Evolutionary conservation across 108 stramenopile genomes (phyloP).

Genomic region (Discostella pseudostelligera): DNA sequence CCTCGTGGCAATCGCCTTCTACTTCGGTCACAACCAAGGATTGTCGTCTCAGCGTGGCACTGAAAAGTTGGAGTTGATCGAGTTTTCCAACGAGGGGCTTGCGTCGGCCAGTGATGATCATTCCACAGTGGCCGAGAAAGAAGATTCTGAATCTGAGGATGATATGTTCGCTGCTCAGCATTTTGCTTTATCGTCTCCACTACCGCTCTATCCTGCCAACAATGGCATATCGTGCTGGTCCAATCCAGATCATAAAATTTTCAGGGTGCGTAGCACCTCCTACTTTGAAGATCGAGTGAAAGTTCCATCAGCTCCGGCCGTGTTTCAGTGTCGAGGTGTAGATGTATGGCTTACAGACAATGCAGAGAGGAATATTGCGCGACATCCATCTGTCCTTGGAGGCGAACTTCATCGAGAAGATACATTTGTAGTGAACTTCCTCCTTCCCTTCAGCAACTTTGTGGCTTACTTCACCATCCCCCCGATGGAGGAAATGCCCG

Average conservation of each 20-base stretch:
- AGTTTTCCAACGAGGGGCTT: constrained; percentile 9
- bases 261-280: constrained; percentile 74
- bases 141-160: constrained; percentile 42
- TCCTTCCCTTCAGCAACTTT: constrained; percentile 89
- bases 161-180: constrained; percentile 23
- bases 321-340: constrained; percentile 79
- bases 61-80: constrained; percentile 1
- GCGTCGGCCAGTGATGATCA: constrained; percentile 30
- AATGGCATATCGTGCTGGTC: constrained; percentile 81
- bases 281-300: constrained; percentile 85
- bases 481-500: constrained; percentile 64
- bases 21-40: constrained; percentile 35
- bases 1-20: constrained; percentile 32
- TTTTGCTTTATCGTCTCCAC: constrained; percentile 58
- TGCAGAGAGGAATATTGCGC: constrained; percentile 80
- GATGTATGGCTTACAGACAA: constrained; percentile 90
- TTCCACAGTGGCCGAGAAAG: constrained; percentile 45
- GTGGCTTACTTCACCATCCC: constrained; percentile 82
- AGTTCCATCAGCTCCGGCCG: constrained; percentile 62
- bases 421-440: constrained; percentile 88
- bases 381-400: constrained; percentile 81
- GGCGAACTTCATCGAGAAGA: constrained; percentile 71
- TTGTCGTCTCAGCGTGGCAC: background rate
- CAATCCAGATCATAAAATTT: constrained; percentile 64
- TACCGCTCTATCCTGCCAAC: constrained; percentile 72